Evolutionary conservation across 345 rosid genomes (phyloP).

Genomic region (Isatis tinctoria): DNA sequence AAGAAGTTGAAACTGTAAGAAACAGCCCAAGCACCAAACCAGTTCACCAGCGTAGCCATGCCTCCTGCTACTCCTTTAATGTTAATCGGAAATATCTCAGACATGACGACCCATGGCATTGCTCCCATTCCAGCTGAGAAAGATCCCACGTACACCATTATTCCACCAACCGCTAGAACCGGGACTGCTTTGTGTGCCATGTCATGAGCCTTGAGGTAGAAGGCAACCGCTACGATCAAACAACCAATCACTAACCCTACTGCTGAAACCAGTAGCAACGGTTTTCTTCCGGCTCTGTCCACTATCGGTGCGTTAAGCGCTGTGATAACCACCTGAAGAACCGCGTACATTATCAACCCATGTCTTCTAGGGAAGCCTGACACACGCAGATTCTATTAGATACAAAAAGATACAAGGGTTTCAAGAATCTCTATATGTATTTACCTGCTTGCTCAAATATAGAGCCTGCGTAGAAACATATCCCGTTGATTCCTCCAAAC

Average conservation of each 20-base stretch:
- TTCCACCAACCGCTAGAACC: constrained; percentile 66
- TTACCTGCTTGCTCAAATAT: too few relatives aligned
- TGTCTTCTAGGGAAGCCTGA: constrained; percentile 64
- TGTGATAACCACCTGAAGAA: constrained; percentile 78
- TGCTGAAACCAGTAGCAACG: constrained; percentile 73
- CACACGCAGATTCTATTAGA: too few relatives aligned
- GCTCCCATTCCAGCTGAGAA: constrained; percentile 98
- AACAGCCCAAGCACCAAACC: constrained; percentile 93
- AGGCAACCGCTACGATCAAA: constrained; percentile 51
- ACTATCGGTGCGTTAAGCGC: constrained; percentile 56
- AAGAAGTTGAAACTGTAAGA: constrained; percentile 94
- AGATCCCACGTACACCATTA: constrained; percentile 79
- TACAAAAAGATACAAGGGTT: too few relatives aligned
- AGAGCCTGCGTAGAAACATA: too few relatives aligned
- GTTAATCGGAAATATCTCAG: constrained; percentile 93
- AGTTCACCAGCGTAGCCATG: constrained; percentile 82
- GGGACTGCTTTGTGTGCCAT: constrained; percentile 66
- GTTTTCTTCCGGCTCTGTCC: constrained; percentile 90
- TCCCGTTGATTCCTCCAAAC: too few relatives aligned
- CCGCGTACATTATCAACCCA: constrained; percentile 79
- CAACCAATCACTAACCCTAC: constrained; percentile 68
- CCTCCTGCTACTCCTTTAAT: constrained; percentile 93
- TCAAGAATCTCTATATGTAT: too few relatives aligned
- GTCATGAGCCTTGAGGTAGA: constrained; percentile 68
- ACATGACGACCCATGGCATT: constrained; percentile 97